These are phyloP conservation scores for Kodamaea lidongshanica DNA, from an alignment of 805 yeast species.

Conservation along the genomic window DNA sequence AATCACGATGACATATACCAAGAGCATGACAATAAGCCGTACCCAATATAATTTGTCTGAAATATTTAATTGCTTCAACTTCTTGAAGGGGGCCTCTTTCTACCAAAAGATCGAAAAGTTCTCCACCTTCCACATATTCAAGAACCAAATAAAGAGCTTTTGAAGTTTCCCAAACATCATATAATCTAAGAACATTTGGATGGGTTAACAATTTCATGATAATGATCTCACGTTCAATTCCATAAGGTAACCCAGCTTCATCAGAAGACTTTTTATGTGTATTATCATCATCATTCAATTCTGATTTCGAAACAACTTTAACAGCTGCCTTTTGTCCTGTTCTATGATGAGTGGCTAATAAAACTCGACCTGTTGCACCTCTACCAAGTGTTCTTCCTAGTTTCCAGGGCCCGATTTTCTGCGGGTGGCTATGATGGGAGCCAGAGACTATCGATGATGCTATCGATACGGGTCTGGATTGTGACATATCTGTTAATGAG, in stretches of 20 bases:
- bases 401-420: slow-evolving; percentile 74
- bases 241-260: slow-evolving; percentile 76
- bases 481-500: slow-evolving; percentile 13
- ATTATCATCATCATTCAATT: slow-evolving; percentile 30
- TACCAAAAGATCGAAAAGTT: slow-evolving; percentile 68
- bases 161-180: slow-evolving; percentile 97
- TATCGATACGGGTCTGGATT: slow-evolving; percentile 56
- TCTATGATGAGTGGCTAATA: slow-evolving; percentile 61
- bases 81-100: slow-evolving; percentile 67
- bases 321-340: slow-evolving; percentile 79
- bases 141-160: slow-evolving; percentile 76
- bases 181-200: slow-evolving; percentile 85
- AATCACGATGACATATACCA: slow-evolving; percentile 75
- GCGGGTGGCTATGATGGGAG: slow-evolving; percentile 41
- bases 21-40: slow-evolving; percentile 77
- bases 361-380: slow-evolving; percentile 78
- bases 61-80: slow-evolving; percentile 67
- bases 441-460: slow-evolving; percentile 49
- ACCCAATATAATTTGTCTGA: slow-evolving; percentile 71
- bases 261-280: slow-evolving; percentile 30
- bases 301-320: slow-evolving; percentile 70
- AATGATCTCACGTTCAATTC: slow-evolving; percentile 94
- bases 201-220: slow-evolving; percentile 94
- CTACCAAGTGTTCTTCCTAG: slow-evolving; percentile 73
- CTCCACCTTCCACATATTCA: slow-evolving; percentile 88